Evolutionary conservation across 805 yeast genomes (phyloP), one percentile per base, ranked within the genome.

Genomic region (Starmerella khaoyaiensis): DNA sequence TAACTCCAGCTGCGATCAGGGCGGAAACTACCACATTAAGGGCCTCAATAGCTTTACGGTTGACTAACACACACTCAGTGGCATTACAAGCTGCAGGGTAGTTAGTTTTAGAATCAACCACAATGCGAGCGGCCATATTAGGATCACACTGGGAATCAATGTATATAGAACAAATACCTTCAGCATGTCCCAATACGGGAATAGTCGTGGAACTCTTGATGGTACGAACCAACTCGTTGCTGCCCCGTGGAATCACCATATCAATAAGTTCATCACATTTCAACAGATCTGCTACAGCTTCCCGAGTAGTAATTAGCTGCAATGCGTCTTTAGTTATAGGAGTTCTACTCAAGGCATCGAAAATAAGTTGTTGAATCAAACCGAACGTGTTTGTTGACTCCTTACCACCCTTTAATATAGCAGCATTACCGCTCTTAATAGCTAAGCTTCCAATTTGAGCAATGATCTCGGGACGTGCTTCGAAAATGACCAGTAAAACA

Each of bases 21-120:
- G 68, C 58, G 28, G 49, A 37, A 2, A 56, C 43, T 2, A 64
- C 45, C 3, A 39, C 22, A 12, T 50, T 45, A 18, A 56, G 35
- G 10, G 60, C 54, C n/a, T 57, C 53, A n/a, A 65, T 51, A 12
- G 66, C 62, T 19, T 59, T 56, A 35, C 65, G 60, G 57, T 50
- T 69, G 32, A 93, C 60, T 39, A 90, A 67, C 21, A 90, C 59
- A 23, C 90, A 82, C 59, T 90, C 99, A 38, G 73, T 87, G 6
- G 98, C 96, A 57, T 90, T 90, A 60, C 99, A 90, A n/a, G 94
- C 99, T 10, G 98, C 98, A 33, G 97, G 96, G 56, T 90, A 90
- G 58, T 84, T 86, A 0, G 95, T 83, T 60, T 90, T 90, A 4
- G 95, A 71, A 59, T 90, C 99, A 20, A 82, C 71, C 4, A 74